phyloP scores from a whole-genome alignment of 352 stramenopile species.

The Phytophthora crassamura region DNA sequence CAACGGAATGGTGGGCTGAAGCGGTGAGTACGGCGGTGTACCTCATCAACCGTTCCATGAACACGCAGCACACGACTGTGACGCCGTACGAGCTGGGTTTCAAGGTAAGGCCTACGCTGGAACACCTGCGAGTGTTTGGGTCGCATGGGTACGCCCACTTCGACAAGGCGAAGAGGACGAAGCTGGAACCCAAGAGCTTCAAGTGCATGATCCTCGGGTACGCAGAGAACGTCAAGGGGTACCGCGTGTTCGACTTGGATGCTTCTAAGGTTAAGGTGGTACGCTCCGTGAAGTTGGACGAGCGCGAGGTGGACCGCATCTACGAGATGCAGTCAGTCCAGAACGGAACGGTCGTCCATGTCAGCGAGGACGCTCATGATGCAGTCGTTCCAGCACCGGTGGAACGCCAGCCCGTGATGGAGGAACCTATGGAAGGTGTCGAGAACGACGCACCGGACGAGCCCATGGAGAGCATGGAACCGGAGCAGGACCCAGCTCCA shows the following conservation, averaged over 20 bases:
- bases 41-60: slow-evolving; percentile 24
- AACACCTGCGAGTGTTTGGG: slow-evolving; percentile 28
- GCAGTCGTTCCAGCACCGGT: background rate
- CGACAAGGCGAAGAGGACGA: slow-evolving; percentile 17
- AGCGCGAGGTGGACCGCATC: slow-evolving; percentile 13
- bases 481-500: too few species aligned
- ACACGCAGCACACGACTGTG: background rate
- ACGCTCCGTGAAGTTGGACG: slow-evolving; percentile 5
- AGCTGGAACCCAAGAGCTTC: slow-evolving; percentile 29
- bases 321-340: background rate
- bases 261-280: slow-evolving; percentile 1
- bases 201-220: slow-evolving; percentile 30
- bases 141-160: slow-evolving; percentile 29
- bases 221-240: slow-evolving; percentile 16
- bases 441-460: too few species aligned
- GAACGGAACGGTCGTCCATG: background rate
- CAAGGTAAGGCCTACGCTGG: slow-evolving; percentile 2
- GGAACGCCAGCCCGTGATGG: background rate
- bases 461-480: too few species aligned
- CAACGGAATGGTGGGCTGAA: slow-evolving; percentile 32
- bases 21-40: slow-evolving; percentile 34
- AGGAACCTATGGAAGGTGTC: background rate
- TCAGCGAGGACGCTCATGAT: background rate
- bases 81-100: slow-evolving; percentile 26
- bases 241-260: slow-evolving; percentile 14